A percentile compares a stretch with the other conserved stretches of the same genome.
Evolutionary conservation across 2,329 filamentous ascomycete species (phyloP).

Genomic region (Cytospora schulzeri): DNA sequence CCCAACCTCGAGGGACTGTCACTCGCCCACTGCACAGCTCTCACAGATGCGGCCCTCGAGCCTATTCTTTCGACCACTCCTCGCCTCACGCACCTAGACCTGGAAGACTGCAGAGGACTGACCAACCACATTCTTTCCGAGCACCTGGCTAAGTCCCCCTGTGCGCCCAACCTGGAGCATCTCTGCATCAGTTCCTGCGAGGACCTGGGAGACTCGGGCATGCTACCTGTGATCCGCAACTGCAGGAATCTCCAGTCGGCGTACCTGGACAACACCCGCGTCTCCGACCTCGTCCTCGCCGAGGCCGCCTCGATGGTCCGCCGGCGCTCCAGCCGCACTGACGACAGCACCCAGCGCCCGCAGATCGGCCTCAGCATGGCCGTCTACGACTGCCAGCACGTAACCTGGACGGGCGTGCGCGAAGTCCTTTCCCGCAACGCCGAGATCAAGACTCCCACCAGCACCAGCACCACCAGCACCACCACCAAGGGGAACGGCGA

Average conservation of each 20-base stretch:
- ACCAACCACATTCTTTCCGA: constrained; percentile 74
- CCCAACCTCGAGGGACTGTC: constrained; percentile 82
- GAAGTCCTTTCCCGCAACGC: constrained; percentile 86
- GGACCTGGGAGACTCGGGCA: constrained; percentile 76
- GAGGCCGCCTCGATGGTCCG: constrained; percentile 84
- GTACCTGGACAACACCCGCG: constrained; percentile 90
- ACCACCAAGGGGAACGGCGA: constrained; percentile 7
- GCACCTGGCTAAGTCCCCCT: constrained; percentile 75
- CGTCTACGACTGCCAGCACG: constrained; percentile 87
- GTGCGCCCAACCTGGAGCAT: constrained; percentile 71
- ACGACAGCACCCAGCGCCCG: constrained; percentile 46
- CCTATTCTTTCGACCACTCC: constrained; percentile 75
- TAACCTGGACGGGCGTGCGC: constrained; percentile 89
- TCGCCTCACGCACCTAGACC: constrained; percentile 79
- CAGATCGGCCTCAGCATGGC: constrained; percentile 71
- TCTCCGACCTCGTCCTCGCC: constrained; percentile 81
- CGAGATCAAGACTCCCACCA: constrained; percentile 62
- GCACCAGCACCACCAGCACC: no score
- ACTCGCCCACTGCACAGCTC: constrained; percentile 72
- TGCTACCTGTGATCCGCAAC: constrained; percentile 78
- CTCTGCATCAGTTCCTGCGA: constrained; percentile 91
- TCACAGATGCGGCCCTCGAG: constrained; percentile 74
- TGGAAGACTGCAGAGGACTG: constrained; percentile 80
- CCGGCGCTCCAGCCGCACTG: constrained; percentile 56
- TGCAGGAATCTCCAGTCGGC: constrained; percentile 71